Base-by-base conservation (phyloP, 345 rosid species). In the Salix dunnii region DNA sequence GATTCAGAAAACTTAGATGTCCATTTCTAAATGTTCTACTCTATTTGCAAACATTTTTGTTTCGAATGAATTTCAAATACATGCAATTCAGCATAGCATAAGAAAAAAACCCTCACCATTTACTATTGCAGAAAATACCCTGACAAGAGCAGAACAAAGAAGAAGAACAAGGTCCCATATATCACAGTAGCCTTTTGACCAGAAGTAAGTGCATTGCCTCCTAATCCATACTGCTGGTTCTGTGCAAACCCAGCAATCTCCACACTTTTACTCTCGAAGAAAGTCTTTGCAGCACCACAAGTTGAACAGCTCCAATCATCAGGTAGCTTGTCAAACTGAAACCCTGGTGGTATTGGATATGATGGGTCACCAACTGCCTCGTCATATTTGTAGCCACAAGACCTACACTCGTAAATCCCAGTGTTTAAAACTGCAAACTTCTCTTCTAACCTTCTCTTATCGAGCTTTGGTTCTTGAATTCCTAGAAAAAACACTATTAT, bases 201-300 rank as follows among this genome's bases (percentile, higher is more conserved):
- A 74, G 96, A 88, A 74, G 99, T 96, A 31, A 96, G 92, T 21
- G 98, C 18, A 79, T 96, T 96, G 18, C 91, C 98, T 72, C 98
- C 99, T 21, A 92, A 63, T 0, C 99, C 99, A 78, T 72, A 92
- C 70, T 92, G 98, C 78, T 92, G 99, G 74, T 96, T 96, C 93
- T 93, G 88, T 9, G 98, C 99, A 81, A 96, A 96, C 31, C 97
- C 99, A 14, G 99, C 98, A 78, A 96, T 93, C 85, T 96, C 99
- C 67, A 96, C 96, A 79, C 96, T 90, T 87, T 92, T 92, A 69
- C 98, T 93, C 86, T 84, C 88, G 51, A 96, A 93, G 84, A 92
- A 93, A 72, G 85, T 89, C 89, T 91, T 75, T 6, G 96, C 89
- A 27, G 97, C 99, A 14, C 99, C 99, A 76, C 99, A 92, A 36